Base-by-base conservation (phyloP, 495 filamentous ascomycete species). In the Daldinia bambusicola region DNA sequence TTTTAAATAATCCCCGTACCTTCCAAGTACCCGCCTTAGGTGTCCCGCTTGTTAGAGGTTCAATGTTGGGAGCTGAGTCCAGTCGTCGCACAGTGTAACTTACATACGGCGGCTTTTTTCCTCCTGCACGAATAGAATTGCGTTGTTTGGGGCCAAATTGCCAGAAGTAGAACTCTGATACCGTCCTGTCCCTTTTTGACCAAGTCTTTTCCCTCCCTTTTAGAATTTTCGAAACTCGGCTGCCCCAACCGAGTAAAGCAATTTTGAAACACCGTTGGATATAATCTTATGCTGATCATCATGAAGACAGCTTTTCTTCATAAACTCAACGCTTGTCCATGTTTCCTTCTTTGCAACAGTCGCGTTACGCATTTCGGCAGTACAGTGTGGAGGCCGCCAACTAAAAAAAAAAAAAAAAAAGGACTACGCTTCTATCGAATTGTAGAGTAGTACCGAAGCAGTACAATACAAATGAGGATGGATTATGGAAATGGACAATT, bases 371-470 rank as follows among this genome's bases (percentile, higher is more conserved):
- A 32, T 53, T 32, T 53, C 26, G 58, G 60, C 50, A 67, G 48
- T 14, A 67, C 69, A 63, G 69, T 67, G 64, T 61, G 64, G 69
- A 72, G 69, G 69, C 69, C 69, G 63, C 69, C 69, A 40, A 72
- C 55, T 32, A 45, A 67, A 56, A 26, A 26, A 64, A 56, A 40
- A 72, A 50, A 40, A 45, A 67, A 56, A 26, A 26, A 64, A 56
- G 31, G 26, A 55, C 56, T 18, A 34, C 65, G 30, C n/a, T 31
- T 51, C 32, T 52, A 31, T 40, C 51, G 53, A 56, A 18, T 31
- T 37, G 14, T 71, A 66, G 36, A 51, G 50, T 71, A 59, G 56
- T 60, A 67, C 64, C 48, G 16, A 61, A 45, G 50, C 55, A 53
- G 53, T 61, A 68, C 65, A 26, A 26, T 26, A n/a, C n/a, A 51